Base-by-base conservation (phyloP, 441 rosid species). In the Erodium moschatum region DNA sequence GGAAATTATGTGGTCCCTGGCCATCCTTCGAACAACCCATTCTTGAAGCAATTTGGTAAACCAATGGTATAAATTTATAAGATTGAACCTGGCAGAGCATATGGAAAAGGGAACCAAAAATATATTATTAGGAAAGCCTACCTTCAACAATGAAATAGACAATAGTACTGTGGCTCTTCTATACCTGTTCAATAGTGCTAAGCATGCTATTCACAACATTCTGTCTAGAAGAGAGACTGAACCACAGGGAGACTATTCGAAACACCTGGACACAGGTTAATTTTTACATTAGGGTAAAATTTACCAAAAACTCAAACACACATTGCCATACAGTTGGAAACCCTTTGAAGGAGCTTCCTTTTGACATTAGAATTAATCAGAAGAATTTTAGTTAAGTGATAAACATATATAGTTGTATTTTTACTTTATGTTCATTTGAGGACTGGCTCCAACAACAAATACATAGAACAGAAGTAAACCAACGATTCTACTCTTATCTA, bases 1-100 rank as follows among this genome's bases (percentile, higher is more conserved):
- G 99, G 87, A 94, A 91, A 78, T 70, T 82, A 74, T 79, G 87
- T 71, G 87, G 87, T 66, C 87, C 95, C 38, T 38, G 72, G 69
- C 81, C 85, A 79, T 89, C 97, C 80, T 82, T 93, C 69, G 92
- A 75, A 83, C 87, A 75, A 65, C 99, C 97, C 89, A 94, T 81
- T 85, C 99, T 83, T 72, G 99, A 94, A 75, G 99, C 99, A 84
- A 94, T 91, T 83, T 94, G 99, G 80, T 94, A 94, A 44, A 88
- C 88, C 67, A 91, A 84, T 3, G 97, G 97, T 70, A 94, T 82
- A 84, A 91, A 94, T 77, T 94, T 94, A 83, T 89, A 89, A 60
- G 97, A 86, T 71, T 89, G 96, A 76, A 91, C 97, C 98, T 94
- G 80, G 65, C 80, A 50, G 62, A 69, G 69, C 44, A 33, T 52